Evolutionary conservation across 2,329 filamentous ascomycete genomes (phyloP).

Genomic region (Chlorencoelia australis): DNA sequence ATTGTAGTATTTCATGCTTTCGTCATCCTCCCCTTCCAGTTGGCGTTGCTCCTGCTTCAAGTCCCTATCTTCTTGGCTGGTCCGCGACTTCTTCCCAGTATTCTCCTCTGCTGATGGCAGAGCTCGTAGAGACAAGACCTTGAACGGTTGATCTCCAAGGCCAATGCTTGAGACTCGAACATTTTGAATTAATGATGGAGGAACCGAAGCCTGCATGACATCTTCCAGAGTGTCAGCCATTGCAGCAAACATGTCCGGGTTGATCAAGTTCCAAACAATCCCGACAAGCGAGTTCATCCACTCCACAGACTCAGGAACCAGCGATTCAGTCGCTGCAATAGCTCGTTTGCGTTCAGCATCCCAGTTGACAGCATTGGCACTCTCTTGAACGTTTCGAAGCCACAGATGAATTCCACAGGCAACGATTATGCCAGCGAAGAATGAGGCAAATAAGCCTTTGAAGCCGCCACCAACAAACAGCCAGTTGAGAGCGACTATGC

Average conservation of each 20-base stretch:
- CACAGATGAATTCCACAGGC: conserved; percentile 15
- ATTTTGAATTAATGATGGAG: conserved; percentile 83
- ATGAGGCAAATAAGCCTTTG: conserved; percentile 64
- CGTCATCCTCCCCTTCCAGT: conserved; percentile 78
- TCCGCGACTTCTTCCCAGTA: conserved; percentile 73
- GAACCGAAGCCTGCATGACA: conserved; percentile 93
- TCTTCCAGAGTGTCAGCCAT: conserved; percentile 92
- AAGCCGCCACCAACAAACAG: conserved; percentile 79
- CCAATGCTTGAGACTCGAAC: conserved; percentile 92
- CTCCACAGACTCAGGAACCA: conserved; percentile 86
- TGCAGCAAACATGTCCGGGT: conserved; percentile 85
- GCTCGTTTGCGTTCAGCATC: conserved; percentile 25
- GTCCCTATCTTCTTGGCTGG: conserved; percentile 66
- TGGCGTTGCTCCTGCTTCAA: conserved; percentile 77
- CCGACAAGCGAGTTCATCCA: conserved; percentile 90
- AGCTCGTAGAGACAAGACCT: conserved; percentile 77
- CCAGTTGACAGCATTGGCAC: conserved; percentile 16
- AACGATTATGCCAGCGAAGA: conserved; percentile 32
- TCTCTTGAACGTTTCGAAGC: conserved; percentile 15
- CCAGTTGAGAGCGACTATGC: conserved; percentile 67
- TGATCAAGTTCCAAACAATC: conserved; percentile 82
- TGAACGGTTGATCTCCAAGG: conserved; percentile 82
- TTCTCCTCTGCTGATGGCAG: conserved; percentile 73
- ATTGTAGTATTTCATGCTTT: conserved; percentile 88
- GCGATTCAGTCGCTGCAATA: conserved; percentile 77